Evolutionary conservation across 2,329 filamentous ascomycete species (phyloP).

Genomic region (Catunica adiposa): DNA sequence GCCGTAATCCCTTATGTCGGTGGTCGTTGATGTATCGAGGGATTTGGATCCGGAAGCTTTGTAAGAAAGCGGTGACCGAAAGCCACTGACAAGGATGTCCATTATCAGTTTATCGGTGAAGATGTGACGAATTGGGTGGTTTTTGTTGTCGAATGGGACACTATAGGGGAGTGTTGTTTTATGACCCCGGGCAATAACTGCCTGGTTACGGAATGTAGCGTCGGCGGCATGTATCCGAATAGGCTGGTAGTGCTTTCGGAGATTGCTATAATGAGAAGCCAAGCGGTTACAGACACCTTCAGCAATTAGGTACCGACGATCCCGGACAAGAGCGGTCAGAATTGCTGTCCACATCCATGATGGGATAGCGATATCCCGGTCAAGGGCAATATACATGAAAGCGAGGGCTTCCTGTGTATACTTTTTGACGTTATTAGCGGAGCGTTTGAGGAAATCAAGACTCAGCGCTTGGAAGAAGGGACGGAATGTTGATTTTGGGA

Average conservation of each 20-base stretch:
- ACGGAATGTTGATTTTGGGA: slow-evolving; percentile 8
- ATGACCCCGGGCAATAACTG: not conserved
- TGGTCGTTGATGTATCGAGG: not conserved
- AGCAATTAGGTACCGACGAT: not conserved
- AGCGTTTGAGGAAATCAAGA: slow-evolving; percentile 1
- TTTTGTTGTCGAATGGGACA: slow-evolving; percentile 7
- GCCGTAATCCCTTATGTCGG: slow-evolving; percentile 2
- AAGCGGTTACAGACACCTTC: slow-evolving; percentile 3
- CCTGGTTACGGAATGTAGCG: slow-evolving; percentile 6
- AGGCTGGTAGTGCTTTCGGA: not conserved
- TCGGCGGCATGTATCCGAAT: slow-evolving; percentile 12
- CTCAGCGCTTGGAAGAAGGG: slow-evolving; percentile 5
- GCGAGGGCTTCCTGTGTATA: slow-evolving; percentile 2
- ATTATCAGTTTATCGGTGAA: slow-evolving; percentile 13
- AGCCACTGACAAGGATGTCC: slow-evolving; percentile 6
- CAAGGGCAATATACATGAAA: slow-evolving; percentile 6
- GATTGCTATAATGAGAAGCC: not conserved
- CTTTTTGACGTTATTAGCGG: not conserved
- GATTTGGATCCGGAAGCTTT: not conserved
- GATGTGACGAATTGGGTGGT: slow-evolving; percentile 10
- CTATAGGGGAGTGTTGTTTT: slow-evolving; percentile 5
- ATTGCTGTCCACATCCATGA: slow-evolving; percentile 7
- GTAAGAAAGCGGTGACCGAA: slow-evolving; percentile 7
- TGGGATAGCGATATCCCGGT: slow-evolving; percentile 9
- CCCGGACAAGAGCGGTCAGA: slow-evolving; percentile 1